Evolutionary conservation across 139 green algal species (phyloP).

Genomic region (Micromonas commoda): DNA sequence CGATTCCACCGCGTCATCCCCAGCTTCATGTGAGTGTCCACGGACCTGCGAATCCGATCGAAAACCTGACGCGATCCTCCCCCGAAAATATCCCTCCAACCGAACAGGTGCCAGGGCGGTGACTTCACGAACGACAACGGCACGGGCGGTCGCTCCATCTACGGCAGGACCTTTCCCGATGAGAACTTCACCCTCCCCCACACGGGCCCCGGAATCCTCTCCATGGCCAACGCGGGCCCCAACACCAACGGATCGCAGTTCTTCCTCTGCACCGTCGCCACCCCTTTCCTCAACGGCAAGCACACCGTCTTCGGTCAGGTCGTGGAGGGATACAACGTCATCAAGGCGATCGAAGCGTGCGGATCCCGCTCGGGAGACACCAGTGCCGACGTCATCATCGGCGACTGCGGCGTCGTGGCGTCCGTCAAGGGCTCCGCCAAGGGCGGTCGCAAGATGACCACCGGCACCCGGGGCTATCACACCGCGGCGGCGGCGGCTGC

Average conservation of each 20-base stretch:
- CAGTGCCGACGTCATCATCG: constrained; percentile 38
- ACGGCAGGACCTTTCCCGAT: constrained; percentile 56
- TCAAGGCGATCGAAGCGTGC: constrained; percentile 59
- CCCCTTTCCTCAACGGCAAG: constrained; percentile 52
- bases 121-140: constrained; percentile 62
- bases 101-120: no score
- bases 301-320: constrained; percentile 40
- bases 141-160: constrained; percentile 81
- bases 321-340: constrained; percentile 34
- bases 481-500: not conserved
- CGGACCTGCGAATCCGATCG: no score
- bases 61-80: not conserved
- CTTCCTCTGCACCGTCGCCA: constrained; percentile 61
- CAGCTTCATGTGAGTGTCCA: constrained; percentile 34
- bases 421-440: not conserved
- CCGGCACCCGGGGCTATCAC: not conserved
- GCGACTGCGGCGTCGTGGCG: constrained; percentile 47
- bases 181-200: constrained; percentile 85
- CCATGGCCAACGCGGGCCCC: constrained; percentile 82
- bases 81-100: not conserved
- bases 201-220: constrained; percentile 60
- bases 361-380: constrained; percentile 60
- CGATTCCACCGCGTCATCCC: constrained; percentile 56
- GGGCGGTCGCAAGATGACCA: no score
- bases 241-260: constrained; percentile 75